Percentiles rank a stretch among this genome's conserved stretches.
Evolutionary conservation across 345 rosid species (phyloP).

Genomic region (Firmiana major): DNA sequence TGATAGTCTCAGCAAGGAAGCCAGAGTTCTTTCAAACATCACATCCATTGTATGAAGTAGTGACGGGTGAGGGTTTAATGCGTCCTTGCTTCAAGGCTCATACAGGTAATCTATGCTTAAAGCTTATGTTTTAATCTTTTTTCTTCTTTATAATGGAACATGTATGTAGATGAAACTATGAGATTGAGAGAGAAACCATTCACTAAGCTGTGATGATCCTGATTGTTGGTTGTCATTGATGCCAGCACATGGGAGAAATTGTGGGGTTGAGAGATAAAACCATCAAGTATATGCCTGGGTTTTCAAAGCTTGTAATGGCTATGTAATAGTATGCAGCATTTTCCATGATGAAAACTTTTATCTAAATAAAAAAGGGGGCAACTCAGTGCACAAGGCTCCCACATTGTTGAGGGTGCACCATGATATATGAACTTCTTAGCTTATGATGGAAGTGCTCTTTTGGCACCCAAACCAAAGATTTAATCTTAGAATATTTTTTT

Average conservation of each 20-base stretch:
- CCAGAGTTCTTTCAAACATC: constrained; percentile 99
- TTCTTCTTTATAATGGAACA: background rate
- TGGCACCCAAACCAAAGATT: background rate
- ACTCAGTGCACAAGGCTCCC: too few relatives aligned
- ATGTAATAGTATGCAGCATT: background rate
- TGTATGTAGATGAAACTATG: background rate
- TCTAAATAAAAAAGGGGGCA: too few relatives aligned
- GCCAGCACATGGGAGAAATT: background rate
- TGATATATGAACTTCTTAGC: background rate
- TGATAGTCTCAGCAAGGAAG: constrained; percentile 93
- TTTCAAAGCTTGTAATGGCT: background rate
- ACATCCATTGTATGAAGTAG: constrained; percentile 92
- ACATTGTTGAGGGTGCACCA: too few relatives aligned
- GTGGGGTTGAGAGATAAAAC: background rate
- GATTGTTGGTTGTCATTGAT: background rate
- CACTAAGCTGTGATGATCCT: background rate
- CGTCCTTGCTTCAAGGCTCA: constrained; percentile 92
- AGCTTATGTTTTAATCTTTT: constrained; percentile 14
- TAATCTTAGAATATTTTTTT: background rate
- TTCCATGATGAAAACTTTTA: background rate
- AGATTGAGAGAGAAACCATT: background rate
- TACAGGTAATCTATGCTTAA: constrained; percentile 49
- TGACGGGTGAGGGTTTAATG: constrained; percentile 92
- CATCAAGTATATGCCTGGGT: background rate
- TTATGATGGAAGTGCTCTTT: background rate